Percentiles rank a stretch among this genome's conserved stretches.
phyloP scores from a whole-genome alignment of 208 protist species.

The Herpetomonas tarakana region DNA sequence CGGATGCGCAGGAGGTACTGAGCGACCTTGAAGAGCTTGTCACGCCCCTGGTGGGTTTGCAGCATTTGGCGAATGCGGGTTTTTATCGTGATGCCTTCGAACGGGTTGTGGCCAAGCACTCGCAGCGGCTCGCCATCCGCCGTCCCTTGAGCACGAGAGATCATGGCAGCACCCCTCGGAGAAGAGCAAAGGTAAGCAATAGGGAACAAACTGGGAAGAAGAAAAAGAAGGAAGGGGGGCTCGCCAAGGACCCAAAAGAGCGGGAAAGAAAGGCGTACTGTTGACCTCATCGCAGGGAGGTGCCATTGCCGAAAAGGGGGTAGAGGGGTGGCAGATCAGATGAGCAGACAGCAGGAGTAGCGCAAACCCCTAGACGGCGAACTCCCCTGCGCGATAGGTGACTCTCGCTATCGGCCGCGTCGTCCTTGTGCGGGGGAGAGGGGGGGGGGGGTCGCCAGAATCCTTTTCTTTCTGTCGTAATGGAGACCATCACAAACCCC shows the following conservation, averaged over 20 bases:
- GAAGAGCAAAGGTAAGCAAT: constrained; percentile 2
- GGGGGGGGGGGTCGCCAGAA: no score
- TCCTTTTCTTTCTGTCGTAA: no score
- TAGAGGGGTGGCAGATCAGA: no score
- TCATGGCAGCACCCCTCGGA: neutral
- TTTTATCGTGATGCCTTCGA: constrained; percentile 82
- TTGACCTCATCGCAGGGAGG: no score
- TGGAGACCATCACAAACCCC: no score
- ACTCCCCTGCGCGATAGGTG: no score
- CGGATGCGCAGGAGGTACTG: constrained; percentile 85
- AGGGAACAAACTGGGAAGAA: no score
- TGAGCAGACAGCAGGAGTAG: no score
- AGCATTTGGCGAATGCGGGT: constrained; percentile 86
- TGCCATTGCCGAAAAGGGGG: no score
- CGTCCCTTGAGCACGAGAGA: constrained; percentile 21
- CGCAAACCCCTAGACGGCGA: no score
- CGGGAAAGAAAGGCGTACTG: constrained; percentile 7
- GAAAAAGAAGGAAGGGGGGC: neutral
- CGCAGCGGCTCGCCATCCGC: constrained; percentile 54
- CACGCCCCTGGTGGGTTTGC: constrained; percentile 86
- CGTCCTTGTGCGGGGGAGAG: no score
- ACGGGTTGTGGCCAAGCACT: constrained; percentile 80
- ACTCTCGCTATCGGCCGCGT: no score
- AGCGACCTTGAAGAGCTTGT: constrained; percentile 89
- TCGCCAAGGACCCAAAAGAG: constrained; percentile 2